phyloP scores from a whole-genome alignment of 2,329 filamentous ascomycete genomes.

The Fusarium sp. region DNA sequence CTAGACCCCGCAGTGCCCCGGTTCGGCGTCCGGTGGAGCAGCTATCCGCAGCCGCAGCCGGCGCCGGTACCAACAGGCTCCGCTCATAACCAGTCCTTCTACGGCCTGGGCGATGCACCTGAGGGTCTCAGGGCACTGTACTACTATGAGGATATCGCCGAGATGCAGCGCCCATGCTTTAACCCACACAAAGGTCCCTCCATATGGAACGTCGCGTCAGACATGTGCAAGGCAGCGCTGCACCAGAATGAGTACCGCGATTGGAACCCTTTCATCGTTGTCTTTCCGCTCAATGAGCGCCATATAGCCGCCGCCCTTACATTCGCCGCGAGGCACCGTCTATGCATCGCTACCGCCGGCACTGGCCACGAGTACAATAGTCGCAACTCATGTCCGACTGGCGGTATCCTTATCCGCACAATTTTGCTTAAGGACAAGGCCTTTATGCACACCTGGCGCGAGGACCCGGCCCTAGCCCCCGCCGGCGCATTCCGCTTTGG shows the following conservation, averaged over 20 bases:
- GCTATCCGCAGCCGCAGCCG: constrained; percentile 17
- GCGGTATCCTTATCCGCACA: neutral
- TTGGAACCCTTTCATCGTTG: constrained; percentile 18
- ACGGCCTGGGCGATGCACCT: neutral
- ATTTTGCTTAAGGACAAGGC: neutral
- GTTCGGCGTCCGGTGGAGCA: constrained; percentile 13
- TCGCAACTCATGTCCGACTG: neutral
- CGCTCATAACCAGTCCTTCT: neutral
- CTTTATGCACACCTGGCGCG: neutral
- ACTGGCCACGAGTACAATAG: neutral
- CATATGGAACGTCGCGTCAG: neutral
- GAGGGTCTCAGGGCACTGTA: neutral
- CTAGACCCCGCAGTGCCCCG: constrained; percentile 7
- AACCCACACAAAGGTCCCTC: neutral
- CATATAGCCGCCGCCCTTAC: constrained; percentile 12
- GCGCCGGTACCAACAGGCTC: constrained; percentile 10
- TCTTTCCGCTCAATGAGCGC: constrained; percentile 18
- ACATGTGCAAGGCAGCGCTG: constrained; percentile 7
- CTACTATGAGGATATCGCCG: neutral
- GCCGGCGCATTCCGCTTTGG: constrained; percentile 1
- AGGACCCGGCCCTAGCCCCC: neutral
- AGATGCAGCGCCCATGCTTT: neutral
- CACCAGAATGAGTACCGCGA: constrained; percentile 14
- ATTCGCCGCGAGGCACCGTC: constrained; percentile 9
- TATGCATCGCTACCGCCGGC: neutral